A percentile compares a stretch with the other conserved stretches of the same genome.
phyloP scores from a whole-genome alignment of 768 basidiomycete genomes.

The Gloeostereum incarnatum region DNA sequence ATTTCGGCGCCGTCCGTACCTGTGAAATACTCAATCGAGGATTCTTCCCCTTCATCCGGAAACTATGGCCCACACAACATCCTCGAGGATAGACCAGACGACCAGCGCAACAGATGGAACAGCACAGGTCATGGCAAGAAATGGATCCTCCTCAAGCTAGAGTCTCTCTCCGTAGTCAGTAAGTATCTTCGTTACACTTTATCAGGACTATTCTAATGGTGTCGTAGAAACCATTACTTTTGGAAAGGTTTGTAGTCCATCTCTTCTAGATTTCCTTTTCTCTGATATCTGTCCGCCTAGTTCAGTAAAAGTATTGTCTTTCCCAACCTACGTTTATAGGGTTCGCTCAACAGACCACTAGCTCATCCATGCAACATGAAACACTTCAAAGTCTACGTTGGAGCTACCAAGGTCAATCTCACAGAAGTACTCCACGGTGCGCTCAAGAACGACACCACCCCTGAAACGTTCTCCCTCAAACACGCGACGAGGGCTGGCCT shows the following conservation, averaged over 20 bases:
- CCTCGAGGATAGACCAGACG: constrained; percentile 48
- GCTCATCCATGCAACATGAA: constrained; percentile 84
- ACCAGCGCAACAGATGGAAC: constrained; percentile 71
- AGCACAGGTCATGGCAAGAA: constrained; percentile 55
- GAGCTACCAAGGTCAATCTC: constrained; percentile 56
- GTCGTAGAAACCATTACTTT: constrained; percentile 64
- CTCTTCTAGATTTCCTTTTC: constrained; percentile 7
- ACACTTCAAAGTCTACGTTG: constrained; percentile 68
- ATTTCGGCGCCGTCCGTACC: constrained; percentile 3
- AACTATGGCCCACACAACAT: constrained; percentile 65
- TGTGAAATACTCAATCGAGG: constrained; percentile 41
- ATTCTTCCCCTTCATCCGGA: constrained; percentile 64
- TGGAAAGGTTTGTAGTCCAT: constrained; percentile 52
- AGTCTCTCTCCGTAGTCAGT: constrained; percentile 58
- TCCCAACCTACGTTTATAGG: constrained; percentile 2
- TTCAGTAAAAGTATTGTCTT: constrained; percentile 17
- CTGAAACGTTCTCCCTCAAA: constrained; percentile 55
- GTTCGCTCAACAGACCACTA: constrained; percentile 17
- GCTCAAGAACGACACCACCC: constrained; percentile 54
- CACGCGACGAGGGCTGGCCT: constrained; percentile 49
- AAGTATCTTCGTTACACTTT: constrained; percentile 21
- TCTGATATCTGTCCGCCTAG: constrained; percentile 21
- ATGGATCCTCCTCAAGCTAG: constrained; percentile 63
- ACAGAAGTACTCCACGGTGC: constrained; percentile 53
- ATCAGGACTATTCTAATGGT: constrained; percentile 5